phyloP scores from a whole-genome alignment of 2,329 filamentous ascomycete species.

The Diaporthe ampelina region DNA sequence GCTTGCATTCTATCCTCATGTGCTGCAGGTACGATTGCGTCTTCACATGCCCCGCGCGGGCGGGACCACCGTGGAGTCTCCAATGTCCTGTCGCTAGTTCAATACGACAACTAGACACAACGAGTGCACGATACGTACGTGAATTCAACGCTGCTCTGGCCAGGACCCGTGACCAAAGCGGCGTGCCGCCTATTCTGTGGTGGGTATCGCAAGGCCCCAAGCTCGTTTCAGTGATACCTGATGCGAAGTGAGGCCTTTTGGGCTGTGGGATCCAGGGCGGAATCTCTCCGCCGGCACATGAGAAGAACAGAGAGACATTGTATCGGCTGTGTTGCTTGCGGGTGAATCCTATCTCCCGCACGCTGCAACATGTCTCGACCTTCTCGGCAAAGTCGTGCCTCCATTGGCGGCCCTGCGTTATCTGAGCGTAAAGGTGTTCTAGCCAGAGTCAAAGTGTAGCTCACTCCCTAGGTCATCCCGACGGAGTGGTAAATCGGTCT shows the following conservation, averaged over 20 bases:
- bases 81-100: conserved; percentile 14
- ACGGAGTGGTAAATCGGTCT: neutral
- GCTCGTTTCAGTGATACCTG: neutral
- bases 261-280: neutral
- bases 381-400: neutral
- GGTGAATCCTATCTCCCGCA: neutral
- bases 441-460: neutral
- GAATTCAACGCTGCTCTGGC: neutral
- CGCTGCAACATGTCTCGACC: conserved; percentile 3
- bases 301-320: neutral
- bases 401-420: neutral
- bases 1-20: neutral
- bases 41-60: conserved; percentile 13
- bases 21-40: conserved; percentile 15
- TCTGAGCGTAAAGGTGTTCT: neutral
- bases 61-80: conserved; percentile 23
- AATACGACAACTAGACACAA: neutral
- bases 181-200: neutral
- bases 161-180: neutral
- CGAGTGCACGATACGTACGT: neutral
- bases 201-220: neutral
- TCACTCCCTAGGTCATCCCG: neutral
- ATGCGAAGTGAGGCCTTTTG: neutral
- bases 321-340: neutral
- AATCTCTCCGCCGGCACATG: neutral